Evolutionary conservation across 129 eudicot species (phyloP), one percentile per base, ranked within the genome.

Genomic region (Saussurea involucrata): DNA sequence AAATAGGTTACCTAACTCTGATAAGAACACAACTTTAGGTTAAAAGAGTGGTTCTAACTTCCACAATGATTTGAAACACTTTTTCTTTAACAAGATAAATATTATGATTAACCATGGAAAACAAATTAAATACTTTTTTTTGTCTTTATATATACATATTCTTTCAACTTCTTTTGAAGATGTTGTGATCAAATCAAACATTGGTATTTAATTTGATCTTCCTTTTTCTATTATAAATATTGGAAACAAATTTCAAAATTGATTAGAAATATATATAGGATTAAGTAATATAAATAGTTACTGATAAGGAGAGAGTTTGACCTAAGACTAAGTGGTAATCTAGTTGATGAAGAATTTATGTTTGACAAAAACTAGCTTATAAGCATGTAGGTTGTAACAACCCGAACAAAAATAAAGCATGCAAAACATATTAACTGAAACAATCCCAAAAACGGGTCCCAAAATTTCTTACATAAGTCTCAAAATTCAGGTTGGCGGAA

Each of bases 1-100:
- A 60, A 65, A 78, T 78, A 49, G 86, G 82, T 82, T 46, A 77
- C 82, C 82, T 65, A 77, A 61, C 82, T 55, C 69, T 74, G 67
- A 58, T 25, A 66, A 36, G 22, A 71, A 76, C 82, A 65, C 40
- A 68, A 76, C 74, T 55, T 76, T 5, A 67, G 66, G 46, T 73
- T 61, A 49, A 49, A 65, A 66, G 49, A 76, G 86, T 82, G 79
- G 86, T 77, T 82, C 82, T 58, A 77, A 77, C 81, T 66, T 34
- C 82, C 82, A 72, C 84, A 36, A 46, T 73, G 68, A 36, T 25
- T 58, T 74, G 63, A 74, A 40, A 36, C 55, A 80, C 84, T 32
- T 66, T 73, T 18, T 7, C 11, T 61, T 21, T 49, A 2, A 22
- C 27, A 0, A 42, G 40, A 60, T 15, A 34, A 68, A 53, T 63